Evolutionary conservation across 495 filamentous ascomycete genomes (phyloP), one percentile per base, ranked within the genome.

Genomic region (Penicillium manginii): DNA sequence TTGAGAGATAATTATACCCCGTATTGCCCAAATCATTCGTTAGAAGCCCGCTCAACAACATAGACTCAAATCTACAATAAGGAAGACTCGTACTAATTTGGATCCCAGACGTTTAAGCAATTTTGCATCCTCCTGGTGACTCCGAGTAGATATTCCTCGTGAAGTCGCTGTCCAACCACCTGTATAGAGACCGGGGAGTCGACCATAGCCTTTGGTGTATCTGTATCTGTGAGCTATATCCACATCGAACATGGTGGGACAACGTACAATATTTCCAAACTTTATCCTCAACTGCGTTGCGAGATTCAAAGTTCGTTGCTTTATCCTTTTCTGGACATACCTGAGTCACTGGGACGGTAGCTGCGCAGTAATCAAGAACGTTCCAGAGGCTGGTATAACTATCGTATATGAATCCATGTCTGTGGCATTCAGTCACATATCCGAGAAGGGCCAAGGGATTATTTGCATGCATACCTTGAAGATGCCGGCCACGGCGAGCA

Each of bases 341-440:
- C 11, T 18, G 10, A 0, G 26, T 56, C 3, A 56, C 43, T 21
- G 54, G 54, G 0, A 56, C 6, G 15, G 54, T 49, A 0, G 31
- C 22, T n/a, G 54, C 54, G 7, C 23, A 39, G 43, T 56, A 56
- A 39, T 56, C 54, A 4, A 56, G 42, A 11, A 56, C n/a, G 22
- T 48, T 56, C 54, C 54, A 56, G 6, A 56, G 17, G 18, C 42
- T 48, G 12, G 54, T 56, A 48, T 56, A 56, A 18, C 23, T 49
- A 15, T 49, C 21, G 23, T 56, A 56, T 37, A 39, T 48, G 42
- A 49, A 48, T 23, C 54, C 19, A 23, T 48, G 22, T 18, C 54
- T 48, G 22, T 21, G 11, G 12, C 15, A 0, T 5, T 29, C 9
- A 29, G 26, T 29, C 26, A 29, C 9, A 29, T 29, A 29, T 29